Evolutionary conservation across 192 early-diverging fungal species (phyloP), one percentile per base, ranked within the genome.

Genomic region (Entomortierella lignicola): DNA sequence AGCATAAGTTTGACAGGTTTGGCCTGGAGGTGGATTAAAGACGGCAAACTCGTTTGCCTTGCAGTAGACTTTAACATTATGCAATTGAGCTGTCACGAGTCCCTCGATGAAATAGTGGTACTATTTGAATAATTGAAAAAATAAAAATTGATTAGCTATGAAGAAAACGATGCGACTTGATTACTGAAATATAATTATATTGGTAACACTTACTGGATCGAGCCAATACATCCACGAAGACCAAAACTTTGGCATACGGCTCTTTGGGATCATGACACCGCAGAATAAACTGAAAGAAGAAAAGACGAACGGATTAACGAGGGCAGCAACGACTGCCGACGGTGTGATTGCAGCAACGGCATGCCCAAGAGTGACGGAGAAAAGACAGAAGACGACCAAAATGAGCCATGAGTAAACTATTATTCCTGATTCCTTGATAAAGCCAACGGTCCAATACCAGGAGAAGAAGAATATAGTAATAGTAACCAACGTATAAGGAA

Each of bases 381-480:
- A 95, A 13, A 93, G 63, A 51, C 88, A 85, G 64, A 91, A 83
- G 34, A 89, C 17, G 27, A 85, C 72, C 52, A 89, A 83, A 39
- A 88, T 66, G n/a, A 92, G 30, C 66, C 90, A 95, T 54, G 93
- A 91, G 60, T 87, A 93, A 41, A 88, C 85, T 3, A 80, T 83
- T 52, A 86, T 71, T 31, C 83, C 75, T 15, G 86, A 71, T 10
- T 69, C 64, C 10, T 31, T 55, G 43, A 84, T 84, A 34, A 95
- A 84, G 2, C 91, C 92, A n/a, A 87, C 84, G 25, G 89, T 85
- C 89, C 90, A 95, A 82, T 95, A 95, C 56, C 91, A 92, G 43
- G 86, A 79, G n/a, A 89, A 65, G 80, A 93, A 92, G 71, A 89
- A 92, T 50, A 84, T 53, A 0, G 92, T 91, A 52, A 86, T 79